Evolutionary conservation across 192 early-diverging fungal species (phyloP), one percentile per base, ranked within the genome.

Genomic region (Dissophora globulifera): DNA sequence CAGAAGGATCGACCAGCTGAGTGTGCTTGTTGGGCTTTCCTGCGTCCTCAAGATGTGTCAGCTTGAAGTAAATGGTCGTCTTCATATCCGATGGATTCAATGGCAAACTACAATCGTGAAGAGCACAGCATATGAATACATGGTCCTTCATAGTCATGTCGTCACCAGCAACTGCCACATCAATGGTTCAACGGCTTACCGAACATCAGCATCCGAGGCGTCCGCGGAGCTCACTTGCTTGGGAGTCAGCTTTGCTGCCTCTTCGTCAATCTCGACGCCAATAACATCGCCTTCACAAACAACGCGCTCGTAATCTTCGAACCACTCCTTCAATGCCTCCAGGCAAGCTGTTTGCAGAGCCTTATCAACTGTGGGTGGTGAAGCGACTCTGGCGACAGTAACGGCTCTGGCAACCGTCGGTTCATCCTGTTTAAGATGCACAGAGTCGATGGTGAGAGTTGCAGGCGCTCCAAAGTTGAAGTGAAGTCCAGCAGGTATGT

Each of bases 231-330:
- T 71, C 16, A 75, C 38, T 45, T 80, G 80, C 40, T 84, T 78
- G 17, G 82, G 81, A 3, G 52, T 49, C 32, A 82, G 30, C 35
- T 84, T 70, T 0, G 80, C 83, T 16, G 79, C 72, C 58, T 88
- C 89, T 66, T 86, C 79, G 69, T 94, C 85, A 47, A 93, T 60
- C 9, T 78, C 61, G 26, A 94, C 85, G 15, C 81, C 70, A 27
- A 94, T 79, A 10, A 94, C 52, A 67, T 93, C 92, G 1, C 86
- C 89, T 49, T 89, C 83, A 41, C 82, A 81, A n/a, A 92, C 90
- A 23, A 93, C 76, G 20, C 91, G 63, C 20, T 87, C 82, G 27
- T 71, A 71, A 32, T 67, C 81, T 68, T 87, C 88, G 62, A 94
- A 92, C 86, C 86, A 91, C 10, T 79, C 66, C 65, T 85, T 88